Evolutionary conservation across 2,329 filamentous ascomycete genomes (phyloP).

Genomic region (Purpureocillium lavendulum): DNA sequence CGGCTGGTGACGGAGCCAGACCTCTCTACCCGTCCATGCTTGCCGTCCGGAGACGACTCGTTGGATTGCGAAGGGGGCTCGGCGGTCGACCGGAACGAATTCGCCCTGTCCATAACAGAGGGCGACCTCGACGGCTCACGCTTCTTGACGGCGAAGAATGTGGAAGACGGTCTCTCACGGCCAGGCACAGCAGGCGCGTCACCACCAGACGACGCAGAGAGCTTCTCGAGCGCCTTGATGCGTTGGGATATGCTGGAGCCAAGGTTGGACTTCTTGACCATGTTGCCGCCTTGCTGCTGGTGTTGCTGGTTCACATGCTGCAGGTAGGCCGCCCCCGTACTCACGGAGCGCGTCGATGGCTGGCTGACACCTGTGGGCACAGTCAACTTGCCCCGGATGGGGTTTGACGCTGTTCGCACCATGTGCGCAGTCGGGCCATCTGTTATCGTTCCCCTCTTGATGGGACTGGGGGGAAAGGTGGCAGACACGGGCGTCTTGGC

Average conservation of each 20-base stretch:
- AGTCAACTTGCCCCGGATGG: constrained; percentile 34
- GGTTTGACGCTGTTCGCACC: constrained; percentile 40
- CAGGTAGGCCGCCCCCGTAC: constrained; percentile 47
- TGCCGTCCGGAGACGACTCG: constrained; percentile 38
- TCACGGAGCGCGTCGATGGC: constrained; percentile 42
- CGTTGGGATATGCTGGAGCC: constrained; percentile 88
- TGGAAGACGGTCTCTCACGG: constrained; percentile 37
- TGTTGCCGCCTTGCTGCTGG: constrained; percentile 37
- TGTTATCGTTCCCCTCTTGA: constrained; percentile 4
- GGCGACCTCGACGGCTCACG: constrained; percentile 36
- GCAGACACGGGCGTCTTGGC: constrained; percentile 76
- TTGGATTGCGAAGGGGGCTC: constrained; percentile 30
- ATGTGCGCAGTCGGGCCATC: constrained; percentile 16
- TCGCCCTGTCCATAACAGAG: constrained; percentile 35
- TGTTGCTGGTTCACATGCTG: constrained; percentile 47
- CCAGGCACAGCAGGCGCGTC: constrained; percentile 7
- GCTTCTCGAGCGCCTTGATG: constrained; percentile 85
- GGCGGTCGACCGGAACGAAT: constrained; percentile 24
- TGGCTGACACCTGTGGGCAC: constrained; percentile 37
- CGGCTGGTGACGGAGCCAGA: constrained; percentile 47
- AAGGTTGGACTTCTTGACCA: constrained; percentile 64
- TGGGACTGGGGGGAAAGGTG: constrained; percentile 34
- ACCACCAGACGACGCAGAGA: constrained; percentile 38
- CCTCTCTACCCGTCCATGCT: constrained; percentile 30
- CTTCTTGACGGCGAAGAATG: constrained; percentile 53